phyloP scores from a whole-genome alignment of 148 eudicot species.

The Nepenthes gracilis region DNA sequence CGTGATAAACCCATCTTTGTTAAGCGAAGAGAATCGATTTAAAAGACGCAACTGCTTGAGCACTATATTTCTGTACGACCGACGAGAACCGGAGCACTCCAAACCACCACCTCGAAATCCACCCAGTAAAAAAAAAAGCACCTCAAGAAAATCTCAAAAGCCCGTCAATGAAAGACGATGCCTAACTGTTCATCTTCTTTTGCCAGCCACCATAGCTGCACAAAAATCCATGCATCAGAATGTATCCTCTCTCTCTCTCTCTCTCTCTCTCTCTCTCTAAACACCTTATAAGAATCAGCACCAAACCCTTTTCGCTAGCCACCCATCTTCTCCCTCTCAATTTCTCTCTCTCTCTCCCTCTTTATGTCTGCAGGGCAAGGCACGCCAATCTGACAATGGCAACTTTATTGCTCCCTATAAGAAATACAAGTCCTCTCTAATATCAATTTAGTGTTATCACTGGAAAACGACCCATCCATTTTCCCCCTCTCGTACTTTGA shows the following conservation, averaged over 20 bases:
- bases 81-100: conserved; percentile 10
- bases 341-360: conserved; percentile 7
- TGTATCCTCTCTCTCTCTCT: conserved; percentile 13
- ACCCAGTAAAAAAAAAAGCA: conserved; percentile 6
- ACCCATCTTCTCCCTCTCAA: conserved; percentile 12
- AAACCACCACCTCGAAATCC: conserved; percentile 13
- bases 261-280: conserved; percentile 1
- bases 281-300: conserved; percentile 20
- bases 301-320: no score
- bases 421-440: conserved; percentile 14
- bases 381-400: conserved; percentile 71
- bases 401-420: conserved; percentile 39
- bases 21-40: neutral
- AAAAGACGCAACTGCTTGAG: neutral
- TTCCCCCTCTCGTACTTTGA: conserved; percentile 16
- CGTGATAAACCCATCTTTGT: neutral
- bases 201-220: conserved; percentile 59
- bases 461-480: conserved; percentile 30
- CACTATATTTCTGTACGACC: neutral
- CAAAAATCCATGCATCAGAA: conserved; percentile 46
- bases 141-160: conserved; percentile 4
- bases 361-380: conserved; percentile 20
- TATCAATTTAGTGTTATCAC: conserved; percentile 3
- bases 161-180: neutral
- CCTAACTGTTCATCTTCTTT: conserved; percentile 43